A percentile compares a stretch with the other conserved stretches of the same genome.
phyloP scores from a whole-genome alignment of 192 early-diverging fungal genomes.

The Helicostylum pulchrum region DNA sequence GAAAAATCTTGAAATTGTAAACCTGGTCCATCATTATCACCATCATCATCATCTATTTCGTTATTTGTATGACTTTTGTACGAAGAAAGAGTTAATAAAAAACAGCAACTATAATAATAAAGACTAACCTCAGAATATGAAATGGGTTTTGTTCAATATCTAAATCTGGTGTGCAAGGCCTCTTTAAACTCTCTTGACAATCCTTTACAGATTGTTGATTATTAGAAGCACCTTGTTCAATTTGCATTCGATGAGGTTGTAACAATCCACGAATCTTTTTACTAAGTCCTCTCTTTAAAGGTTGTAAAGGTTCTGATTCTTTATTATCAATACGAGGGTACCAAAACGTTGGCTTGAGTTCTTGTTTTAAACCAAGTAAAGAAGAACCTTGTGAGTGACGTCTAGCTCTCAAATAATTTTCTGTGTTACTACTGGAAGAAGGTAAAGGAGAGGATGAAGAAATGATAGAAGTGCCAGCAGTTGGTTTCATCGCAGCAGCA shows the following conservation, averaged over 20 bases:
- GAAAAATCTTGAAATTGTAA: constrained; percentile 36
- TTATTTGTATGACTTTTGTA: background rate
- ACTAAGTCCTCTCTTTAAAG: constrained; percentile 17
- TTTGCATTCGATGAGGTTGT: constrained; percentile 14
- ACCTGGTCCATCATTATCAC: no score
- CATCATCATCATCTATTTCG: constrained; percentile 6
- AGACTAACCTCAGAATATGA: constrained; percentile 25
- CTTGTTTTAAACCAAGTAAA: no score
- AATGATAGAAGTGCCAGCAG: no score
- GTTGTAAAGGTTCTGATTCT: background rate
- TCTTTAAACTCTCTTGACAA: constrained; percentile 4
- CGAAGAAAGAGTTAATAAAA: background rate
- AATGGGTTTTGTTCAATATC: constrained; percentile 20
- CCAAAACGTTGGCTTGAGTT: constrained; percentile 25
- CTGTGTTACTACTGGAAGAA: background rate
- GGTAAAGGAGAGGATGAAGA: no score
- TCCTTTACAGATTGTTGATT: no score
- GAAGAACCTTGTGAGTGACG: background rate
- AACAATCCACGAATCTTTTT: constrained; percentile 22
- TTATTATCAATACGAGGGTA: constrained; percentile 21
- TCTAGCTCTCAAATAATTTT: background rate
- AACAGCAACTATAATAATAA: constrained; percentile 1
- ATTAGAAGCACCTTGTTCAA: constrained; percentile 10
- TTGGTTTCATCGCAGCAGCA: background rate
- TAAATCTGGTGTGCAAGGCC: constrained; percentile 14